Evolutionary conservation across 2,329 filamentous ascomycete species (phyloP).

Genomic region (Fusarium robinianum): DNA sequence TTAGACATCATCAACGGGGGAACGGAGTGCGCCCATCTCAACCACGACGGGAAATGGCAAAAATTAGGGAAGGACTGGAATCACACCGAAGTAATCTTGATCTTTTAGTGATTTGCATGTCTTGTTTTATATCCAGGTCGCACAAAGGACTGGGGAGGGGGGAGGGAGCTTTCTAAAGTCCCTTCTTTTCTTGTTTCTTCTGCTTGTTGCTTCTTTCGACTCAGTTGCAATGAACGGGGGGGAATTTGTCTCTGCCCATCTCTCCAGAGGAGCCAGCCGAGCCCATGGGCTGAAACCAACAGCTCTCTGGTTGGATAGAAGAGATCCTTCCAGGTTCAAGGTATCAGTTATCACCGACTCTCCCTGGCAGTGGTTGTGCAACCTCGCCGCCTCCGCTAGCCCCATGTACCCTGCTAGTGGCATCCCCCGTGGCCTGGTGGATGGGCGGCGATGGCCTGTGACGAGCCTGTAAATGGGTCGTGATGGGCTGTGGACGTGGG

Average conservation of each 20-base stretch:
- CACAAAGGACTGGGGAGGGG: too few relatives aligned
- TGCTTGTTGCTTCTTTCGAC: neutral
- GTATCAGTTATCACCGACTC: too few relatives aligned
- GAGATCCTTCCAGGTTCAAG: too few relatives aligned
- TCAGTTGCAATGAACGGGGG: too few relatives aligned
- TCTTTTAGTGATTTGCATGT: constrained; percentile 5
- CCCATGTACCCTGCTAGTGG: constrained; percentile 9
- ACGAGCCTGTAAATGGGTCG: too few relatives aligned
- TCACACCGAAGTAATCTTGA: too few relatives aligned
- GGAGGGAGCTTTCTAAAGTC: constrained; percentile 14
- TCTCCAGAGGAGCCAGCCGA: neutral
- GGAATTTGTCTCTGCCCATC: constrained; percentile 4
- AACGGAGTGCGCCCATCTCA: neutral
- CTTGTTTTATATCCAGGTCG: too few relatives aligned
- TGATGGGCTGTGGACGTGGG: constrained; percentile 9
- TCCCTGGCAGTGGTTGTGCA: constrained; percentile 2
- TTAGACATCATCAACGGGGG: too few relatives aligned
- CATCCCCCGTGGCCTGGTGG: constrained; percentile 13
- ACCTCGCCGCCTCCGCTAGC: constrained; percentile 1
- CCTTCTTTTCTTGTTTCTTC: neutral
- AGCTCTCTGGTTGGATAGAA: too few relatives aligned
- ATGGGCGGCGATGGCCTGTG: constrained; percentile 9
- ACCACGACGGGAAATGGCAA: too few relatives aligned
- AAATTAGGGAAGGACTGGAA: too few relatives aligned
- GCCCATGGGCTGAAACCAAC: constrained; percentile 17